These are phyloP conservation scores for Globisporangium okanoganense DNA, from an alignment of 352 stramenopile species.

Conservation along the genomic window DNA sequence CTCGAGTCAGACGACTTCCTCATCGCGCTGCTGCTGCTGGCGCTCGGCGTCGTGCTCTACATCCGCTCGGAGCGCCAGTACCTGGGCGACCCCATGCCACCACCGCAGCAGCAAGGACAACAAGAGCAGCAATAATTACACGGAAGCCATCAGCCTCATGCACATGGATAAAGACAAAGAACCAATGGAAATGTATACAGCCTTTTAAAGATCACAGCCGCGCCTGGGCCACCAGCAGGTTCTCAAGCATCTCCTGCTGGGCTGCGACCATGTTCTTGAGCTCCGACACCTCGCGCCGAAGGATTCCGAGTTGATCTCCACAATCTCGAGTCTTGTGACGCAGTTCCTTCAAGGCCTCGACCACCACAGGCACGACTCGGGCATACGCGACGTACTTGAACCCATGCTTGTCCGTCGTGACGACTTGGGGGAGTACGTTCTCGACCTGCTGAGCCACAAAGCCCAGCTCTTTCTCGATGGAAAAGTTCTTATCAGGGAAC, in stretches of 20 bases:
- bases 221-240: neutral
- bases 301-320: constrained; percentile 13
- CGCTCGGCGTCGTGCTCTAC: constrained; percentile 69
- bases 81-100: constrained; percentile 27
- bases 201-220: neutral
- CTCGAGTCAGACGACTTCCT: constrained; percentile 65
- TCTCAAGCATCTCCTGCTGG: constrained; percentile 9
- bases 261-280: constrained; percentile 1
- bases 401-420: constrained; percentile 54
- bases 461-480: constrained; percentile 50
- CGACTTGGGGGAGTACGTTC: constrained; percentile 72
- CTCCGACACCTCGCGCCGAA: neutral
- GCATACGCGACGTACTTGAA: constrained; percentile 90
- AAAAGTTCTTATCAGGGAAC: constrained; percentile 49
- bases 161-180: constrained; percentile 5
- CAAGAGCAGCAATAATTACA: neutral
- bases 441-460: constrained; percentile 90
- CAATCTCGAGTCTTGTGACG: constrained; percentile 17
- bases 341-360: constrained; percentile 72
- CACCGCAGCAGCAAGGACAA: constrained; percentile 10
- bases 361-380: constrained; percentile 67
- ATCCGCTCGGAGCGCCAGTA: constrained; percentile 69
- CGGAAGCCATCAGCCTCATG: neutral
- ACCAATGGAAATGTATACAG: neutral
- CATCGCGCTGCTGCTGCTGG: constrained; percentile 56